Percentiles rank a stretch among this genome's conserved stretches.
Conservation (phyloP, 805 yeast genomes). For the Metschnikowia vanudenii region DNA sequence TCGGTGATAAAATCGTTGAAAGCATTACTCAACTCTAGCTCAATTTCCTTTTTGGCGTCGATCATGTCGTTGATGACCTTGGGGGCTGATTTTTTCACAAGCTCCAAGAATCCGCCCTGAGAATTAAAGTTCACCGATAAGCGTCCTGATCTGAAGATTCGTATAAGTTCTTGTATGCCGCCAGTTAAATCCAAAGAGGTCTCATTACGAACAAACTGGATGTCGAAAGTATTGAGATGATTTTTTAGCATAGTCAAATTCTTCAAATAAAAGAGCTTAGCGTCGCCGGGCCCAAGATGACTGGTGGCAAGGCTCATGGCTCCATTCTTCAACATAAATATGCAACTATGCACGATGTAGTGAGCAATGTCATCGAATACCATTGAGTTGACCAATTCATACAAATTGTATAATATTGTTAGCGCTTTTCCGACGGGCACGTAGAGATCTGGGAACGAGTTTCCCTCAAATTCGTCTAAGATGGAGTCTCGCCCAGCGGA, state of each 20-base stretch:
- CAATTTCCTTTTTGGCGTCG: constrained; percentile 72
- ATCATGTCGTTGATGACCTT: constrained; percentile 77
- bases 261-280: constrained; percentile 65
- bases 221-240: constrained; percentile 73
- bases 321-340: constrained; percentile 57
- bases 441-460: constrained; percentile 50
- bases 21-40: constrained; percentile 65
- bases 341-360: constrained; percentile 75
- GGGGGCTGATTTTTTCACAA: constrained; percentile 72
- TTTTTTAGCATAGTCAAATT: constrained; percentile 69
- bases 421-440: constrained; percentile 72
- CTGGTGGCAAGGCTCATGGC: constrained; percentile 43
- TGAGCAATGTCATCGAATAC: constrained; percentile 91
- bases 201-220: constrained; percentile 70
- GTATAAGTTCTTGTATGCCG: constrained; percentile 55
- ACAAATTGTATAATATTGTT: constrained; percentile 69
- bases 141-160: constrained; percentile 38
- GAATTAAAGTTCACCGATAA: constrained; percentile 41
- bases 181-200: constrained; percentile 72
- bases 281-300: constrained; percentile 52
- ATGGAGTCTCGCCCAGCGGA: constrained; percentile 10
- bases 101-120: constrained; percentile 40
- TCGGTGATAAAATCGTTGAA: constrained; percentile 68
- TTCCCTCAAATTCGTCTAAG: constrained; percentile 34
- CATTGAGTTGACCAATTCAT: constrained; percentile 71